phyloP scores from a whole-genome alignment of 345 rosid species.

The Citrus hindsii region DNA sequence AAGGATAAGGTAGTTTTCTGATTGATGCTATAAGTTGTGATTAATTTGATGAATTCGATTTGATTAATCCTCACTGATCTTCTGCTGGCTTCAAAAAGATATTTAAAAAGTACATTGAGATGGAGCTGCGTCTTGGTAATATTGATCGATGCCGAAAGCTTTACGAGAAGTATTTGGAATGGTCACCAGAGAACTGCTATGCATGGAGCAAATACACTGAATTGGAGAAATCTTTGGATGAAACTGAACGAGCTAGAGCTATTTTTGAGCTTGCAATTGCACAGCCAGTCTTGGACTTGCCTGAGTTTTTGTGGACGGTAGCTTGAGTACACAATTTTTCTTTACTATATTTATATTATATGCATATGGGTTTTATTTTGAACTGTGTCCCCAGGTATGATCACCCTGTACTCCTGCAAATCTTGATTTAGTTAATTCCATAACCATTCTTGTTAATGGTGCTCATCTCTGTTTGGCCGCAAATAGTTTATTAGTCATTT shows the following conservation, averaged over 20 bases:
- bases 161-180: conserved; percentile 79
- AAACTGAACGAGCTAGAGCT: conserved; percentile 71
- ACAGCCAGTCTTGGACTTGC: conserved; percentile 84
- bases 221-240: conserved; percentile 65
- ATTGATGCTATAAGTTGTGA: neutral
- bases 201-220: conserved; percentile 94
- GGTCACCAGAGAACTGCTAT: conserved; percentile 92
- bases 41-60: neutral
- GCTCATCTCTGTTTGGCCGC: neutral
- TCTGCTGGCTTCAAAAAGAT: conserved; percentile 36
- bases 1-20: conserved; percentile 65
- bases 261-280: conserved; percentile 80
- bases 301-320: conserved; percentile 93
- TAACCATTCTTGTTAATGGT: neutral
- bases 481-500: too few species aligned
- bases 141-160: conserved; percentile 74
- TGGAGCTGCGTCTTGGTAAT: conserved; percentile 83
- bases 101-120: conserved; percentile 85
- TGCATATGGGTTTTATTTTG: neutral
- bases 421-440: neutral
- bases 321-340: neutral
- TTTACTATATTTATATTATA: neutral
- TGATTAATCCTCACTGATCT: conserved; percentile 9
- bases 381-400: neutral
- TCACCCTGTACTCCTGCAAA: neutral